A percentile compares a stretch with the other conserved stretches of the same genome.
These are phyloP conservation scores for Ammopiptanthus mongolicus DNA, from an alignment of 306 rosid genomes.

Conservation along the genomic window DNA sequence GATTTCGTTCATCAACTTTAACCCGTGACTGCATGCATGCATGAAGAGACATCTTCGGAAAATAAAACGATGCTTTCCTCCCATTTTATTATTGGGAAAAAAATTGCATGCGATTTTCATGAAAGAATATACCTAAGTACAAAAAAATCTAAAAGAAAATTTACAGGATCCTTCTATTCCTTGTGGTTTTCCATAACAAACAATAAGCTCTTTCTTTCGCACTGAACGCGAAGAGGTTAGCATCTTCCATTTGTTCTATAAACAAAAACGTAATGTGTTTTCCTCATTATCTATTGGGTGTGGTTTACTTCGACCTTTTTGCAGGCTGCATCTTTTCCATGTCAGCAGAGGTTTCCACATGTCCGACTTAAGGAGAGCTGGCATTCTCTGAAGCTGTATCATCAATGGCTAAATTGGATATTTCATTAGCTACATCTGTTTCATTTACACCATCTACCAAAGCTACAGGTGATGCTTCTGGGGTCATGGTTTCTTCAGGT, in stretches of 20 bases:
- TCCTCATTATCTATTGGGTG: constrained; percentile 21
- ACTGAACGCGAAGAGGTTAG: constrained; percentile 25
- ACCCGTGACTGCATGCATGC: not conserved
- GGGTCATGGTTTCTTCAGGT: constrained; percentile 30
- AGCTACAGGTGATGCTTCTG: constrained; percentile 34
- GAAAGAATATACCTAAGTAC: constrained; percentile 47
- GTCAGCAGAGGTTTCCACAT: constrained; percentile 3
- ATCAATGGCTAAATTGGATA: constrained; percentile 46
- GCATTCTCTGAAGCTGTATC: constrained; percentile 25
- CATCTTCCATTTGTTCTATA: constrained; percentile 24
- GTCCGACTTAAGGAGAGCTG: not conserved
- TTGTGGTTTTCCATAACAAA: constrained; percentile 42
- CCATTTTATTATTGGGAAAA: constrained; percentile 33
- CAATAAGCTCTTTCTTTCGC: constrained; percentile 20
- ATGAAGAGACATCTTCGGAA: not conserved
- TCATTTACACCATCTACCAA: constrained; percentile 30
- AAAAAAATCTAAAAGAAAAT: constrained; percentile 22
- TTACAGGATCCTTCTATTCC: constrained; percentile 35
- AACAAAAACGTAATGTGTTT: not conserved
- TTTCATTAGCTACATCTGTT: constrained; percentile 28
- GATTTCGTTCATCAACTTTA: not conserved
- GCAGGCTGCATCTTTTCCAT: constrained; percentile 15
- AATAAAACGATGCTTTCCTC: constrained; percentile 25
- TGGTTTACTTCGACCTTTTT: constrained; percentile 30
- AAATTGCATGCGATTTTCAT: constrained; percentile 25